phyloP scores from a whole-genome alignment of 352 stramenopile genomes.

The Globisporangium polare region DNA sequence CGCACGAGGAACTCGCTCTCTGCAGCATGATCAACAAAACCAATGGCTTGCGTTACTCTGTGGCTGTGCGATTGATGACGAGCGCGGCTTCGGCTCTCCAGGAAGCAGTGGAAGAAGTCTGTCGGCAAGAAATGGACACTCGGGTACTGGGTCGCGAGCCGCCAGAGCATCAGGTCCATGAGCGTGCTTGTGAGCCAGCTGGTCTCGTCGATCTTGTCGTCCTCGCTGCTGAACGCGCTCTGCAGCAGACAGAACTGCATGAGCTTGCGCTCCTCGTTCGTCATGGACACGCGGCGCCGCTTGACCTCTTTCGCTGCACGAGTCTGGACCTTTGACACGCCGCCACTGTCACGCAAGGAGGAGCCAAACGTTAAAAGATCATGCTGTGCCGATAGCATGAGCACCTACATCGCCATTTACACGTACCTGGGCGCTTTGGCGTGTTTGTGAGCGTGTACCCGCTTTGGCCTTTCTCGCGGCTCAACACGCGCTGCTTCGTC shows the following conservation, averaged over 20 bases:
- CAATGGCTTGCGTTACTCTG: neutral
- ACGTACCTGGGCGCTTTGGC: constrained; percentile 2
- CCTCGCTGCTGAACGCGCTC: constrained; percentile 39
- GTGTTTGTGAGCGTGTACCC: neutral
- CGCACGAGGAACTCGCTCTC: constrained; percentile 23
- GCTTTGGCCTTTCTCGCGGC: neutral
- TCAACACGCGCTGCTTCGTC: neutral
- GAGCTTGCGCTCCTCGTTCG: constrained; percentile 13
- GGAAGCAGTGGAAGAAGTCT: constrained; percentile 75
- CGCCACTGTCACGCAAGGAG: neutral
- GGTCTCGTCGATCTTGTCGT: constrained; percentile 68
- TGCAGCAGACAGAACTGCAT: constrained; percentile 36
- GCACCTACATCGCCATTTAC: neutral
- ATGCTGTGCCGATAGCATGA: neutral
- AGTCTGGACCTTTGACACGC: constrained; percentile 7
- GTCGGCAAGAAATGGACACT: constrained; percentile 79
- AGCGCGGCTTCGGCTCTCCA: constrained; percentile 25
- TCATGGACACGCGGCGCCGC: constrained; percentile 8
- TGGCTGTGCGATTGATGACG: constrained; percentile 5
- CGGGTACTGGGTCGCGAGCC: constrained; percentile 71
- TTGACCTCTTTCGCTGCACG: constrained; percentile 2
- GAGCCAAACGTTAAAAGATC: neutral
- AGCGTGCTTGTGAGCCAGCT: constrained; percentile 83
- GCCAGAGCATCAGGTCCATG: constrained; percentile 83
- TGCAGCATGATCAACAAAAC: neutral